These are phyloP conservation scores for Lycium barbarum DNA, from an alignment of 257 asterid genomes.

Conservation along the genomic window DNA sequence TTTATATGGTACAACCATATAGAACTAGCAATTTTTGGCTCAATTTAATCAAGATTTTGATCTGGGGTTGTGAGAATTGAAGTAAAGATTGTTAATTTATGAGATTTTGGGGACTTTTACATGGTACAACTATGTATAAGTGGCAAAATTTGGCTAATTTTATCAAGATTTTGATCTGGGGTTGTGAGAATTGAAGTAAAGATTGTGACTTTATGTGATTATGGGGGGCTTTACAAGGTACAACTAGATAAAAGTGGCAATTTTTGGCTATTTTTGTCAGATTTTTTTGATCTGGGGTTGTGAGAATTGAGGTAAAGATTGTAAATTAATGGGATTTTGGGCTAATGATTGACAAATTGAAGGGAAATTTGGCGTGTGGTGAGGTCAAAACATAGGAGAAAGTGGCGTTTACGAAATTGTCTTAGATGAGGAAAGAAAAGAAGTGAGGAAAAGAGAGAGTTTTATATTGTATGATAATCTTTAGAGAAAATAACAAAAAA, in stretches of 20 bases:
- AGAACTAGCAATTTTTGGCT: not conserved
- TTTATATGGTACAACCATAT: not conserved
- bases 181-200: not conserved
- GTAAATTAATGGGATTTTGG: not conserved
- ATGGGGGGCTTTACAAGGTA: not conserved
- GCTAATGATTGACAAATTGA: constrained; percentile 19
- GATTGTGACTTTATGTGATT: not conserved
- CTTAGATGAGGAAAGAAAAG: not conserved
- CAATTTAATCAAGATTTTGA: not conserved
- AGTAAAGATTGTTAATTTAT: not conserved
- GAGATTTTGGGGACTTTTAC: not conserved
- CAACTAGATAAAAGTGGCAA: not conserved
- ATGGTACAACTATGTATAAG: not conserved
- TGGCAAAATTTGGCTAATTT: not conserved
- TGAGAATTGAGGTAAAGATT: not conserved
- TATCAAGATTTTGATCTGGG: constrained; percentile 17
- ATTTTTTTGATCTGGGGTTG: constrained; percentile 17
- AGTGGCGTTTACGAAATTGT: constrained; percentile 27
- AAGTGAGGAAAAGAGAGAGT: not conserved
- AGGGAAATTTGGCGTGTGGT: constrained; percentile 22
- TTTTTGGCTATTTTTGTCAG: not conserved
- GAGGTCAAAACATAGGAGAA: constrained; percentile 15
- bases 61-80: constrained; percentile 2
- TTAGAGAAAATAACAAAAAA: not conserved
- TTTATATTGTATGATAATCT: constrained; percentile 12